phyloP scores from a whole-genome alignment of 2,329 filamentous ascomycete genomes.

The Lojkania enalia region DNA sequence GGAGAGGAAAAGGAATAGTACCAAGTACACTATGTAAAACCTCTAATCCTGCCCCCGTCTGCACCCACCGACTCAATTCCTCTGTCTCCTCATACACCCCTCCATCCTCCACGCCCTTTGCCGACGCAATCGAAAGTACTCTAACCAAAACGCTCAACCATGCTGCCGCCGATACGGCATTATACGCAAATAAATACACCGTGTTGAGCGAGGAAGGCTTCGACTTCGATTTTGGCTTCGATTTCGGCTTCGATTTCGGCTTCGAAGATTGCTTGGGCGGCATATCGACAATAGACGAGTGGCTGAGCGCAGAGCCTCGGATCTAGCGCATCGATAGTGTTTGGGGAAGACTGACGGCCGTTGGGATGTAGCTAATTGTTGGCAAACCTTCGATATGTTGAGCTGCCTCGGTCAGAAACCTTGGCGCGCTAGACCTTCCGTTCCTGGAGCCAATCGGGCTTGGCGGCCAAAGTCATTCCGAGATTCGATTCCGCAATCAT shows the following conservation, averaged over 20 bases:
- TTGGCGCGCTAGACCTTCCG: too few relatives aligned
- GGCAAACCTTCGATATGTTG: too few relatives aligned
- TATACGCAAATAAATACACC: conserved; percentile 81
- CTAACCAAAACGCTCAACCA: conserved; percentile 79
- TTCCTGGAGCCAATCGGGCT: too few relatives aligned
- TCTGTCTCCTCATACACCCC: conserved; percentile 66
- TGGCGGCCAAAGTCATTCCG: too few relatives aligned
- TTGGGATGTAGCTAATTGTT: too few relatives aligned
- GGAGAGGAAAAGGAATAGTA: too few relatives aligned
- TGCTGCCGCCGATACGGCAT: conserved; percentile 72
- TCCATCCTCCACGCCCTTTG: conserved; percentile 32
- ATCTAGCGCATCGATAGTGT: too few relatives aligned
- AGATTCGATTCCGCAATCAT: too few relatives aligned
- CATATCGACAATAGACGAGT: too few relatives aligned
- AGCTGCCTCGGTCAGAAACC: too few relatives aligned
- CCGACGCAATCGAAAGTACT: conserved; percentile 60
- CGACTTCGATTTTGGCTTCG: background rate
- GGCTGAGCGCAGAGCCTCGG: too few relatives aligned
- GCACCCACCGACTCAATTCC: conserved; percentile 74
- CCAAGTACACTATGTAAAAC: conserved; percentile 63
- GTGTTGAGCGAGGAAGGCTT: conserved; percentile 27
- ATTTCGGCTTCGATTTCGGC: conserved; percentile 7
- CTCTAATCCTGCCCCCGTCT: conserved; percentile 82
- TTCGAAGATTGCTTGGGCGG: conserved; percentile 24
- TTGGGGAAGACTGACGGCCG: too few relatives aligned